Percentiles rank a stretch among this genome's conserved stretches.
These are phyloP conservation scores for Golubevia sp. DNA, from an alignment of 1,284 basidiomycete species.

Conservation along the genomic window DNA sequence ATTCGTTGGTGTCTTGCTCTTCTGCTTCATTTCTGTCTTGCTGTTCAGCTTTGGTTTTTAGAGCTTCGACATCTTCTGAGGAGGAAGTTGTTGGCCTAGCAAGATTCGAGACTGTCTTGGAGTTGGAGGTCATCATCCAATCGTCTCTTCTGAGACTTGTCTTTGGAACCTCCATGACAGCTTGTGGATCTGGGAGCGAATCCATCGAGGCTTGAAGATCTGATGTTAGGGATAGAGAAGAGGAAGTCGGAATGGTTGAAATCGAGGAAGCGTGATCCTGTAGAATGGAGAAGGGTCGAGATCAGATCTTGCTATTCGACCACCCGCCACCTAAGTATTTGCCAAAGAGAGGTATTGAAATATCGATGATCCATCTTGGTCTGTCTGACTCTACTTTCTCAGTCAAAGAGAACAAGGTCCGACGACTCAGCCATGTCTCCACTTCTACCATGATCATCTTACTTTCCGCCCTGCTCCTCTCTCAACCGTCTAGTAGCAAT, in stretches of 20 bases:
- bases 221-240: neutral
- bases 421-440: slow-evolving; percentile 64
- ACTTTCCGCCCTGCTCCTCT: no score
- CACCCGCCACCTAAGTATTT: neutral
- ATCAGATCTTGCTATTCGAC: neutral
- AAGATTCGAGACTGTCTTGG: neutral
- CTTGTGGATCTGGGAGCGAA: slow-evolving; percentile 56
- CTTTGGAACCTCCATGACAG: slow-evolving; percentile 74
- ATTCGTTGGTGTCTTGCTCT: slow-evolving; percentile 65
- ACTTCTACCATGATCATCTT: slow-evolving; percentile 83
- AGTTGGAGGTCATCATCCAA: slow-evolving; percentile 60
- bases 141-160: slow-evolving; percentile 65
- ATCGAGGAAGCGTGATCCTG: no score
- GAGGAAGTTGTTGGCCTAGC: neutral
- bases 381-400: slow-evolving; percentile 20
- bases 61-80: slow-evolving; percentile 18
- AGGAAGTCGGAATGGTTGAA: no score
- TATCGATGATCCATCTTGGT: slow-evolving; percentile 13
- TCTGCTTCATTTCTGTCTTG: slow-evolving; percentile 34
- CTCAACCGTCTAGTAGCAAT: no score
- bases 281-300: no score
- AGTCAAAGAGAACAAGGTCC: slow-evolving; percentile 1
- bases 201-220: neutral
- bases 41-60: slow-evolving; percentile 8
- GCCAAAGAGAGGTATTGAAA: neutral